A percentile compares a stretch with the other conserved stretches of the same genome.
These are phyloP conservation scores for Lactarius vividus DNA, from an alignment of 768 basidiomycete genomes.

Conservation along the genomic window DNA sequence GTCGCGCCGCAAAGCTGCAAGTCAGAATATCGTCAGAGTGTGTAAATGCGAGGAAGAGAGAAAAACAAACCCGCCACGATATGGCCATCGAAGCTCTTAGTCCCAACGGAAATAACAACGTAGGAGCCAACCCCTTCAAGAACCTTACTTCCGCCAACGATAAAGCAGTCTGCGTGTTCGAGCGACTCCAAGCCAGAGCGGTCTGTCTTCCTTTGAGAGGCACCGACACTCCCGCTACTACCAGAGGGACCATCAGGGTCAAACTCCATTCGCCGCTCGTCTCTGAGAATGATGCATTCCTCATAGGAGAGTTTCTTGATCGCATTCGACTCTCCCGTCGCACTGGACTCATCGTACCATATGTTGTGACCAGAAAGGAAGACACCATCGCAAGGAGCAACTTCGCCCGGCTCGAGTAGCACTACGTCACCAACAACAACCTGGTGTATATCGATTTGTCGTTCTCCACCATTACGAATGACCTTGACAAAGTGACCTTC, in stretches of 20 bases:
- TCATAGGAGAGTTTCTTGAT: constrained; percentile 84
- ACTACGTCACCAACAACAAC: constrained; percentile 94
- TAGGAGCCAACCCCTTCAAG: constrained; percentile 93
- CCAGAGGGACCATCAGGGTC: constrained; percentile 2
- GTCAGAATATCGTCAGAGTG: constrained; percentile 6
- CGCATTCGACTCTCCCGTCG: constrained; percentile 95
- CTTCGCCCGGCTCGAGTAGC: constrained; percentile 90
- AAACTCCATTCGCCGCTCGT: constrained; percentile 28
- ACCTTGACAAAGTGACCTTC: constrained; percentile 91
- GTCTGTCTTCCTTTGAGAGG: constrained; percentile 21
- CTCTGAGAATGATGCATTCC: constrained; percentile 60
- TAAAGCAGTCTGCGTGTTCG: constrained; percentile 83
- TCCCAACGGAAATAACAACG: constrained; percentile 89
- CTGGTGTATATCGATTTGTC: constrained; percentile 50
- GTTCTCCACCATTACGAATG: constrained; percentile 30
- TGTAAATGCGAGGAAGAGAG: constrained; percentile 6
- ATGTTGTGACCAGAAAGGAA: constrained; percentile 92
- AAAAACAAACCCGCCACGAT: constrained; percentile 88
- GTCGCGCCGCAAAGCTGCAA: constrained; percentile 77
- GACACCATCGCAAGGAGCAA: constrained; percentile 93
- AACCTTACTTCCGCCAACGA: constrained; percentile 90
- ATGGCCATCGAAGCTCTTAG: constrained; percentile 90
- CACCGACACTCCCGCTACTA: constrained; percentile 30
- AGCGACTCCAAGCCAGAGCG: constrained; percentile 31
- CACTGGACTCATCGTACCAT: constrained; percentile 93